Evolutionary conservation across 148 eudicot species (phyloP).

Genomic region (Oxyria digyna): DNA sequence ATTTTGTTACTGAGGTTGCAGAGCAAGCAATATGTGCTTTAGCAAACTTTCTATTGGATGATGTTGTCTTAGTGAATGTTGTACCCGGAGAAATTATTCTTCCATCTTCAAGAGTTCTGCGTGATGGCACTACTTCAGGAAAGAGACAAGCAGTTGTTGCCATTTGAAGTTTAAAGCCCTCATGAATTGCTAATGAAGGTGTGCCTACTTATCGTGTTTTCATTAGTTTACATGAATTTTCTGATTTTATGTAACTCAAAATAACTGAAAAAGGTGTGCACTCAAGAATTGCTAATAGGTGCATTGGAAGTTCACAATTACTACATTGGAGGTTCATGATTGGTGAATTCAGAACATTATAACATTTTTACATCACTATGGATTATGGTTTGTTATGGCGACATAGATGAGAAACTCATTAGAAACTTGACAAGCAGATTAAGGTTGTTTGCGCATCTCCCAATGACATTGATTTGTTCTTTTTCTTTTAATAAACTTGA

Average conservation of each 20-base stretch:
- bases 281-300: no score
- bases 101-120: slow-evolving; percentile 80
- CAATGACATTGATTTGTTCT: background rate
- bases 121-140: slow-evolving; percentile 61
- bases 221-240: no score
- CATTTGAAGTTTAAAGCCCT: no score
- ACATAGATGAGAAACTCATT: background rate
- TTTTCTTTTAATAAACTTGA: background rate
- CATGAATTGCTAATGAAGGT: no score
- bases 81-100: slow-evolving; percentile 65
- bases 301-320: no score
- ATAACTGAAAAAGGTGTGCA: no score
- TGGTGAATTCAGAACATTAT: no score
- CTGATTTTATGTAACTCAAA: no score
- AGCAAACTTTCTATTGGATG: slow-evolving; percentile 74
- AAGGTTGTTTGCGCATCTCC: background rate
- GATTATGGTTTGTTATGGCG: background rate
- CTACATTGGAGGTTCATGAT: no score
- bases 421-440: background rate
- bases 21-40: slow-evolving; percentile 90
- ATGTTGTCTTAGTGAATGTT: slow-evolving; percentile 53
- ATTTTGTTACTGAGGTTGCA: slow-evolving; percentile 69
- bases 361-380: no score
- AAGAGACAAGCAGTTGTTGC: slow-evolving; percentile 92
- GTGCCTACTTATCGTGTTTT: no score